Conservation (phyloP, 352 stramenopile species). For the Phytopythium mirpurense region DNA sequence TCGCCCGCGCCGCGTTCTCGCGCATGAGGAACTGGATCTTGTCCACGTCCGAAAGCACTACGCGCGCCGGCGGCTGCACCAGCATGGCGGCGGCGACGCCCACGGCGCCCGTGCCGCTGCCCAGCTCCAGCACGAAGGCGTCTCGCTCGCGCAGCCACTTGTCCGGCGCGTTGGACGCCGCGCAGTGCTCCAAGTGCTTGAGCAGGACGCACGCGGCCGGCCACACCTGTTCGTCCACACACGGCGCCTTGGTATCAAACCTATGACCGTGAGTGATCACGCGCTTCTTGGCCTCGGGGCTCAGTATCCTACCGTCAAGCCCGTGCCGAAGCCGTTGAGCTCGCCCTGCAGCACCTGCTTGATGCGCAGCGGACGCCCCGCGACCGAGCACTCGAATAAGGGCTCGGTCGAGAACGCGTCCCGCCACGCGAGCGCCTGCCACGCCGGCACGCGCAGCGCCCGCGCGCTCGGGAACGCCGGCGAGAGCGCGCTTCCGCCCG, state of each 20-base stretch:
- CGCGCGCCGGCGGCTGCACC: slow-evolving; percentile 42
- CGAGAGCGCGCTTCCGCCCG: neutral
- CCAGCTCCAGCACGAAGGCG: slow-evolving; percentile 84
- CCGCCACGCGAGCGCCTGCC: slow-evolving; percentile 73
- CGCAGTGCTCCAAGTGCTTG: slow-evolving; percentile 73
- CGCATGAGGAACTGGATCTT: slow-evolving; percentile 87
- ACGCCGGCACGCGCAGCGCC: slow-evolving; percentile 16
- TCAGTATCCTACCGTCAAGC: slow-evolving; percentile 57
- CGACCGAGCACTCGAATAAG: slow-evolving; percentile 53
- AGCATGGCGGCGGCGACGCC: slow-evolving; percentile 88
- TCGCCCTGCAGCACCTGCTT: slow-evolving; percentile 78
- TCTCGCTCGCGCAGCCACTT: slow-evolving; percentile 5
- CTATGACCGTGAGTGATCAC: too few species aligned
- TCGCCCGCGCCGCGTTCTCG: slow-evolving; percentile 71
- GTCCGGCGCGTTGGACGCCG: slow-evolving; percentile 11
- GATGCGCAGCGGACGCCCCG: slow-evolving; percentile 38
- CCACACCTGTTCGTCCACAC: slow-evolving; percentile 38
- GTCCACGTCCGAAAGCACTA: slow-evolving; percentile 90
- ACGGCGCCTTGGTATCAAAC: too few species aligned
- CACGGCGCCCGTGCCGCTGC: slow-evolving; percentile 89
- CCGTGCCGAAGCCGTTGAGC: slow-evolving; percentile 74
- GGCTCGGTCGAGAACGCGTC: slow-evolving; percentile 62
- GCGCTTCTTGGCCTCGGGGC: too few species aligned
- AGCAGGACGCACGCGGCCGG: slow-evolving; percentile 74
- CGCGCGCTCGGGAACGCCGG: neutral